Base-by-base conservation (phyloP, 371 early-diverging fungal species). In the Coemansia sp. region DNA sequence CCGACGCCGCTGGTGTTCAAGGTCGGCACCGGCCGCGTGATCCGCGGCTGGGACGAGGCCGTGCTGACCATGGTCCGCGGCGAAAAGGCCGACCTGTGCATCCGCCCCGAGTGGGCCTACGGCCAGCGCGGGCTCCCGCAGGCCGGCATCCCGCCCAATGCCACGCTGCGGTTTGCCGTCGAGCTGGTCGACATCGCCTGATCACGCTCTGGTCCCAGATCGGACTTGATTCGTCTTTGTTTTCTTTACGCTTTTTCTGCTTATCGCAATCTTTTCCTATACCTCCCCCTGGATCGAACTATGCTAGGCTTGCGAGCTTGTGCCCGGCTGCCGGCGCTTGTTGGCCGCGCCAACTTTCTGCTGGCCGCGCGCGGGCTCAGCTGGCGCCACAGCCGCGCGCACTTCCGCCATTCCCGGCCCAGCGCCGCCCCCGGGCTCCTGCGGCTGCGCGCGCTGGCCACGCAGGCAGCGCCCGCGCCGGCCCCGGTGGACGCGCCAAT, bases 11-110 rank as follows among this genome's bases (percentile, higher is more conserved):
- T 89, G 48, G 75, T 77, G 16, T 88, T 89, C 78, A 89, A 82
- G 60, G 78, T 97, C 68, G 98, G 98, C 69, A 90, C 91, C 42
- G 94, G 93, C 34, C 84, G 80, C 57, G 94, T 97, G 76, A 97
- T 97, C 79, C 83, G 84, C 65, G 95, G 94, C 60, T 90, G 90
- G 89, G 87, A 88, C 61, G 84, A 88, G 68, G 90, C 90, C 76
- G 88, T 96, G 49, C 84, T 91, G 58, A 85, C 88, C 65, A 84
- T 95, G 85, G 86, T 88, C 52, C 65, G 91, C 47, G 90, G 90
- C 60, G 82, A 90, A 78, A 80, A 81, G 60, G 88, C 89, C 53
- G 79, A 64, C 60, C 78, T 90, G 69, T 84, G 73, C 56, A 88
- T 90, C 80, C 80, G 84, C 69, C 79, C 83, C 63, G 91, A 92